Percentiles rank a stretch among this genome's conserved stretches.
phyloP scores from a whole-genome alignment of 768 basidiomycete species.

The Lentinus tigrinus region DNA sequence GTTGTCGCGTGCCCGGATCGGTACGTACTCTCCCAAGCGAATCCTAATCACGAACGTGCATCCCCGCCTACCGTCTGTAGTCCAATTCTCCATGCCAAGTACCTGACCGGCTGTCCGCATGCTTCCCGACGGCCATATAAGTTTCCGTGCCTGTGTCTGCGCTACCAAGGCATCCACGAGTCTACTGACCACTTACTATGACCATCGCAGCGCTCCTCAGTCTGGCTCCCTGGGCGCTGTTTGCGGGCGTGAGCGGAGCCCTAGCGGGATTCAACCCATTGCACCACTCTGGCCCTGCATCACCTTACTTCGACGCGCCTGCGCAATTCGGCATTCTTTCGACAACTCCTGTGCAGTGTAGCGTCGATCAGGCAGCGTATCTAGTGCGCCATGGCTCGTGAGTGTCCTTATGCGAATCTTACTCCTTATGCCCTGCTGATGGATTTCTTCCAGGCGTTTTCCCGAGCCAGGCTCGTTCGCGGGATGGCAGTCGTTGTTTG shows the following conservation, averaged over 20 bases:
- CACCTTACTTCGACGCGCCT: conserved; percentile 45
- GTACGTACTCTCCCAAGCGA: background rate
- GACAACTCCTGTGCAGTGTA: conserved; percentile 36
- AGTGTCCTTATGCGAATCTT: conserved; percentile 3
- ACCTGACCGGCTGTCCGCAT: background rate
- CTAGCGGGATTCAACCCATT: conserved; percentile 34
- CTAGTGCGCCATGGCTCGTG: conserved; percentile 44
- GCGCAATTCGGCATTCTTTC: conserved; percentile 33
- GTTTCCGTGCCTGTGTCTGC: too few species aligned
- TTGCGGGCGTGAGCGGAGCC: background rate
- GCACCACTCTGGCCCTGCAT: conserved; percentile 42
- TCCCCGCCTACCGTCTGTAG: too few species aligned
- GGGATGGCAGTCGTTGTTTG: conserved; percentile 38
- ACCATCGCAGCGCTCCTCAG: background rate
- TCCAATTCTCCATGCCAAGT: background rate
- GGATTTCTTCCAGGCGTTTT: conserved; percentile 31
- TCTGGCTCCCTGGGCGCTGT: background rate
- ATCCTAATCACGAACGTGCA: background rate
- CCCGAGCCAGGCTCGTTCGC: conserved; percentile 40
- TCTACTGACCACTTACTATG: background rate
- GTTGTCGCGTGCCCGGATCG: background rate
- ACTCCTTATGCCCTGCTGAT: background rate
- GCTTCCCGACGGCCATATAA: background rate
- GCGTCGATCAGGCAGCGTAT: conserved; percentile 44
- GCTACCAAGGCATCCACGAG: background rate